phyloP scores from a whole-genome alignment of 75 land plant genomes.

The Cunninghamia lanceolata region DNA sequence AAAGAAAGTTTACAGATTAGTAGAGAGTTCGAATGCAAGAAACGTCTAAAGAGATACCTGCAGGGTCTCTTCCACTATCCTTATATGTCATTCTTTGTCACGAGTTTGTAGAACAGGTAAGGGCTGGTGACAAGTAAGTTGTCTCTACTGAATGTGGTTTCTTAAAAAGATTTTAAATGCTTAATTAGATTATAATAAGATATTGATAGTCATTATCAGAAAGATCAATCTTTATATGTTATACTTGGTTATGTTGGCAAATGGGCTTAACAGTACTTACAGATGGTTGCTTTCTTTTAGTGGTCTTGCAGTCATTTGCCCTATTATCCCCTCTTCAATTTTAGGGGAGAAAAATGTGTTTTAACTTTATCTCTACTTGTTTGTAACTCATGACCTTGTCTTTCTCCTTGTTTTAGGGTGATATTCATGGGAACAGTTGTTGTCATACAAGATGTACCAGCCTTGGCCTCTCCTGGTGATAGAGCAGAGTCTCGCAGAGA shows the following conservation, averaged over 20 bases:
- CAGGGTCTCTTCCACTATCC: constrained; percentile 97
- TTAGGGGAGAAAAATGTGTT: too few relatives aligned
- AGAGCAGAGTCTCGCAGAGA: constrained; percentile 84
- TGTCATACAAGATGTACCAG: constrained; percentile 90
- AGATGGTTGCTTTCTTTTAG: too few relatives aligned
- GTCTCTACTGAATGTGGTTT: background rate
- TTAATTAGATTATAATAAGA: too few relatives aligned
- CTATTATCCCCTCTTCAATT: too few relatives aligned
- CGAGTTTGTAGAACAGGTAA: constrained; percentile 94
- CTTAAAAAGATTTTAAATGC: background rate
- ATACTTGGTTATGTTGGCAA: too few relatives aligned
- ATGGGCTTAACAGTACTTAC: too few relatives aligned
- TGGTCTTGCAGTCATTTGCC: too few relatives aligned
- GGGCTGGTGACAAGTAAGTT: constrained; percentile 97
- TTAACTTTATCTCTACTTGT: background rate
- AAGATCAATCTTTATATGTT: too few relatives aligned
- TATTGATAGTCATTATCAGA: too few relatives aligned
- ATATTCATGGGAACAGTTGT: constrained; percentile 94
- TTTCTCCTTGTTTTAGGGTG: constrained; percentile 43
- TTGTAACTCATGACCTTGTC: background rate
- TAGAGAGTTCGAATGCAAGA: too few relatives aligned
- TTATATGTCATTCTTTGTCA: constrained; percentile 95
- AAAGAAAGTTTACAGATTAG: constrained; percentile 95
- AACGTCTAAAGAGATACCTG: too few relatives aligned
- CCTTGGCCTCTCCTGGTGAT: constrained; percentile 93